Evolutionary conservation across 257 asterid species (phyloP).

Genomic region (Plantago elongata): DNA sequence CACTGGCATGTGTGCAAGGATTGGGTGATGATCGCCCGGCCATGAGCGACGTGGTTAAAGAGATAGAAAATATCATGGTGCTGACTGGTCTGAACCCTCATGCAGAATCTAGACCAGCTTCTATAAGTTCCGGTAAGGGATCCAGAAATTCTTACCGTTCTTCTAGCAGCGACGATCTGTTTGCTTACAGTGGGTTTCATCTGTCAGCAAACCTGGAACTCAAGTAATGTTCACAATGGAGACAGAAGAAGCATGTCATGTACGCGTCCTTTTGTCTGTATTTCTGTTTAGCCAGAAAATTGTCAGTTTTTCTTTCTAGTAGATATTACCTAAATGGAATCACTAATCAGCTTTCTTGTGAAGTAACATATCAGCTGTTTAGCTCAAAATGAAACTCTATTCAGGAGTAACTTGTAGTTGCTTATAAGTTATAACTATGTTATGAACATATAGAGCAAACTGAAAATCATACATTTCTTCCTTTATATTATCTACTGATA

Average conservation of each 20-base stretch:
- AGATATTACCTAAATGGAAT: no score
- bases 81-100: conserved; percentile 69
- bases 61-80: conserved; percentile 71
- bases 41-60: conserved; percentile 84
- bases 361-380: no score
- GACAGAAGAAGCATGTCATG: neutral
- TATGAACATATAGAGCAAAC: no score
- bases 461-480: no score
- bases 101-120: conserved; percentile 70
- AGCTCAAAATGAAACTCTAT: no score
- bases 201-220: conserved; percentile 43
- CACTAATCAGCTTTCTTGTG: no score
- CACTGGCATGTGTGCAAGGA: conserved; percentile 70
- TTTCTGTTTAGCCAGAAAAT: no score
- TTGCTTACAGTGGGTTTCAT: conserved; percentile 45
- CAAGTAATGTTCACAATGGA: conserved; percentile 30
- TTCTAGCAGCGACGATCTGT: conserved; percentile 51
- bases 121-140: conserved; percentile 52
- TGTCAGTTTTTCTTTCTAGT: no score
- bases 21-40: conserved; percentile 50
- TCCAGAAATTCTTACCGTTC: conserved; percentile 43
- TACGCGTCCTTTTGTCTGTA: no score
- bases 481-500: no score
- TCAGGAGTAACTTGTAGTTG: no score
- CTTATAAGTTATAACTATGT: no score